Percentiles rank a stretch among this genome's conserved stretches.
Conservation (phyloP, 2,329 filamentous ascomycete species). For the Penicillium nordicum region DNA sequence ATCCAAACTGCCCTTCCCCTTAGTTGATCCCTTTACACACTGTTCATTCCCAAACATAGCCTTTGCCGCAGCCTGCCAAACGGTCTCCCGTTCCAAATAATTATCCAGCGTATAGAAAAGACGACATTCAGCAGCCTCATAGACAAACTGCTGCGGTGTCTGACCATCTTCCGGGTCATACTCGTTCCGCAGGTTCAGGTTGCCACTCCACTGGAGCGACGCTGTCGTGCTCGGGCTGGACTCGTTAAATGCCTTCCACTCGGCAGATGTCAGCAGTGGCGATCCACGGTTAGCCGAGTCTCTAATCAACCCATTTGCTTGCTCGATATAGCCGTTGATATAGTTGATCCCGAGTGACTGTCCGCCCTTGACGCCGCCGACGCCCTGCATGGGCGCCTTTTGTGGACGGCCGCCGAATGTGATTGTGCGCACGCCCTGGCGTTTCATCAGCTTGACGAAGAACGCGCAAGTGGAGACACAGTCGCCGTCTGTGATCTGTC, state of each 20-base stretch:
- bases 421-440: slow-evolving; percentile 55
- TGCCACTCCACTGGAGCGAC: slow-evolving; percentile 26
- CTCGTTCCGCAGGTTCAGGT: slow-evolving; percentile 46
- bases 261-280: slow-evolving; percentile 14
- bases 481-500: slow-evolving; percentile 51
- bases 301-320: slow-evolving; percentile 17
- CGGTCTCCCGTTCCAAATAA: slow-evolving; percentile 48
- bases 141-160: slow-evolving; percentile 57
- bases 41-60: slow-evolving; percentile 21
- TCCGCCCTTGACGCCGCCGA: slow-evolving; percentile 63
- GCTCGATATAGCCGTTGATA: slow-evolving; percentile 24
- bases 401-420: slow-evolving; percentile 59
- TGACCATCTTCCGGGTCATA: slow-evolving; percentile 44
- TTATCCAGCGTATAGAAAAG: slow-evolving; percentile 58
- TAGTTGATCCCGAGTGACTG: slow-evolving; percentile 29
- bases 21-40: slow-evolving; percentile 24
- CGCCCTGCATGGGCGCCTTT: slow-evolving; percentile 55
- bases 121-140: slow-evolving; percentile 60
- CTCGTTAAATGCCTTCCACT: slow-evolving; percentile 20
- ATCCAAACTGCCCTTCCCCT: slow-evolving; percentile 22
- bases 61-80: slow-evolving; percentile 50
- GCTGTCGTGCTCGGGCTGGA: slow-evolving; percentile 14
- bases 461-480: slow-evolving; percentile 61
- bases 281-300: slow-evolving; percentile 11
- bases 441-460: slow-evolving; percentile 55